Base-by-base conservation (phyloP, 805 yeast species). In the Saccharomycopsis sp. region DNA sequence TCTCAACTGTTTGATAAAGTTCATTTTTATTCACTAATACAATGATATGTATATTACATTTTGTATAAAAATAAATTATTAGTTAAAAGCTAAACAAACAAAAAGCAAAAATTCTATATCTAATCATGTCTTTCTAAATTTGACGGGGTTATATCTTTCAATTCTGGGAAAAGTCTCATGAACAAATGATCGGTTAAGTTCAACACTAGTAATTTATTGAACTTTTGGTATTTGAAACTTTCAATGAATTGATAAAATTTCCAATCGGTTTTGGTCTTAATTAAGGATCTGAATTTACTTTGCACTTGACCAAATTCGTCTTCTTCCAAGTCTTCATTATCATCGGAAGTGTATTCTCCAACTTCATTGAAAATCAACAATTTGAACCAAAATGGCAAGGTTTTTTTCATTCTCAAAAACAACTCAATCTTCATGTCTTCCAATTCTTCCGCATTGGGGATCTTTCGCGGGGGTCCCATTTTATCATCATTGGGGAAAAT, bases 401-500 rank as follows among this genome's bases (percentile, higher is more conserved):
- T 48, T 23, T 47, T 40, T 15, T 52, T 51, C 33, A 62, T 53
- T 3, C 55, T 49, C 5, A 34, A 12, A 21, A 46, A 46, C 9
- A 44, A 36, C 28, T 44, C 43, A n/a, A 46, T 46, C 37, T 60
- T 57, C 19, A 61, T 51, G 2, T 46, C 47, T 21, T 52, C 56
- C 41, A 64, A 62, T 43, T 68, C 71, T 18, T 54, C 61, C 1
- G 52, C 57, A 9, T 55, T 52, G 1, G 77, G 75, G n/a, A 60
- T 55, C 2, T 57, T 50, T 18, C 69, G 51, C 3, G 69, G 61
- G 3, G 71, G 69, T 0, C 76, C 76, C 68, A 72, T 63, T n/a
- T 53, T 52, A 13, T 64, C 68, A 50, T 72, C 74, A 20, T 54
- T 55, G 2, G 77, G 76, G 44, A 71, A 72, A n/a, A 71, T 46